A percentile compares a stretch with the other conserved stretches of the same genome.
phyloP scores from a whole-genome alignment of 192 early-diverging fungal species.

The Pilaira anomala region DNA sequence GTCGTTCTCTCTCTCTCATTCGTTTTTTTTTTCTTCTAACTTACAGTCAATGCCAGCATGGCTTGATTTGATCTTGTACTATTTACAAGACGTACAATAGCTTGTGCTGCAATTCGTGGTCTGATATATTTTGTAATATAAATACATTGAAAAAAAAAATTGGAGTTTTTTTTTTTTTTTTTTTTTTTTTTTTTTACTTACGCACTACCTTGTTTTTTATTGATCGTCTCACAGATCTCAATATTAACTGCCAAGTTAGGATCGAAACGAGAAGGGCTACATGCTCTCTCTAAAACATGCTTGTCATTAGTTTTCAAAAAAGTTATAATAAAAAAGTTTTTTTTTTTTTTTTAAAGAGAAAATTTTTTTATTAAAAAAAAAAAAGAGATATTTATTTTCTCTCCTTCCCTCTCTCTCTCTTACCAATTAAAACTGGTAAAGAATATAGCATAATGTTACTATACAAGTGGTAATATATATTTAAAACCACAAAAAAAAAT shows the following conservation, averaged over 20 bases:
- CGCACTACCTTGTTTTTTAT: conserved; percentile 82
- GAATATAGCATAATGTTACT: not conserved
- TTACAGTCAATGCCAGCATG: conserved; percentile 63
- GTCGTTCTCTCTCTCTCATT: not conserved
- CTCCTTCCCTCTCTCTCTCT: too few species aligned
- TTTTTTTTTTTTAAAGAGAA: too few species aligned
- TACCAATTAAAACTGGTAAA: conserved; percentile 12
- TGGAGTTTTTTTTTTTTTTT: not conserved
- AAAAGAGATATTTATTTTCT: not conserved
- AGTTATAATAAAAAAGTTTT: not conserved
- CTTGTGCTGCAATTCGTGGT: conserved; percentile 70
- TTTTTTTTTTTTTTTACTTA: conserved; percentile 38
- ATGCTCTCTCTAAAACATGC: conserved; percentile 67
- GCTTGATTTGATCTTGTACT: conserved; percentile 49
- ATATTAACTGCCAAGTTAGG: conserved; percentile 88
- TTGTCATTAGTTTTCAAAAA: not conserved
- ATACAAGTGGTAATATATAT: too few species aligned
- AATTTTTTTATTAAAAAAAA: too few species aligned
- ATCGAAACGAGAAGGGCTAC: conserved; percentile 63
- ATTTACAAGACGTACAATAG: conserved; percentile 65
- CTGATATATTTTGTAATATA: conserved; percentile 40
- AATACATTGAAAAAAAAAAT: too few species aligned
- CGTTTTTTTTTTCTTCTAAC: not conserved
- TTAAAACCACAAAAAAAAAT: too few species aligned
- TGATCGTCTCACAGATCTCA: conserved; percentile 94